Percentiles rank a stretch among this genome's conserved stretches.
phyloP scores from a whole-genome alignment of 148 eudicot genomes.

The Silene conica region DNA sequence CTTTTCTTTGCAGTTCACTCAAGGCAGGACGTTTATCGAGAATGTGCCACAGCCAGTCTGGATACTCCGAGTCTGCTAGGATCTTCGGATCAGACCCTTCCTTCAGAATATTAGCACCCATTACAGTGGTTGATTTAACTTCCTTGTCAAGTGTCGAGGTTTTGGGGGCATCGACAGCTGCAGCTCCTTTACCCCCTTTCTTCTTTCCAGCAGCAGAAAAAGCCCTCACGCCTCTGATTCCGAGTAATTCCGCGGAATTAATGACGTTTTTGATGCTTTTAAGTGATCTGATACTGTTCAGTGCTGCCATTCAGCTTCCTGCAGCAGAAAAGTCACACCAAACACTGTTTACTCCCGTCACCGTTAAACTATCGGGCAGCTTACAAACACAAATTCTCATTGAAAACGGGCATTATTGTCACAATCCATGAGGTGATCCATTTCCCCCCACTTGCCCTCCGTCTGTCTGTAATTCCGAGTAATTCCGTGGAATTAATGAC shows the following conservation, averaged over 20 bases:
- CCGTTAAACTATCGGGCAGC: too few relatives aligned
- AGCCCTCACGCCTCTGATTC: constrained; percentile 39
- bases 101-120: constrained; percentile 84
- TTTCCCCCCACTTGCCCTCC: too few relatives aligned
- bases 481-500: too few relatives aligned
- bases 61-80: constrained; percentile 76
- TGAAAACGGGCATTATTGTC: too few relatives aligned
- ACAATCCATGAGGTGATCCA: too few relatives aligned
- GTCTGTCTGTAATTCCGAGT: too few relatives aligned
- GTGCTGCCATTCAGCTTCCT: constrained; percentile 46
- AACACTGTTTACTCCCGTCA: too few relatives aligned
- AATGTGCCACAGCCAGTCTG: constrained; percentile 83
- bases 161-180: constrained; percentile 64
- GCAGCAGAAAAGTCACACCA: constrained; percentile 13
- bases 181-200: constrained; percentile 72
- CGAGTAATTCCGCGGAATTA: constrained; percentile 22
- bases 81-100: constrained; percentile 88
- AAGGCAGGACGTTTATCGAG: constrained; percentile 73
- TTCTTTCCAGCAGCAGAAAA: constrained; percentile 69
- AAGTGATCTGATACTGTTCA: constrained; percentile 41
- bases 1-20: constrained; percentile 79
- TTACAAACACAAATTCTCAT: too few relatives aligned
- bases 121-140: constrained; percentile 70
- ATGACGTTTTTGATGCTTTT: constrained; percentile 27
- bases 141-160: constrained; percentile 67